These are phyloP conservation scores for Thermomyces lanuginosus DNA, from an alignment of 2,329 filamentous ascomycete species.

Conservation along the genomic window DNA sequence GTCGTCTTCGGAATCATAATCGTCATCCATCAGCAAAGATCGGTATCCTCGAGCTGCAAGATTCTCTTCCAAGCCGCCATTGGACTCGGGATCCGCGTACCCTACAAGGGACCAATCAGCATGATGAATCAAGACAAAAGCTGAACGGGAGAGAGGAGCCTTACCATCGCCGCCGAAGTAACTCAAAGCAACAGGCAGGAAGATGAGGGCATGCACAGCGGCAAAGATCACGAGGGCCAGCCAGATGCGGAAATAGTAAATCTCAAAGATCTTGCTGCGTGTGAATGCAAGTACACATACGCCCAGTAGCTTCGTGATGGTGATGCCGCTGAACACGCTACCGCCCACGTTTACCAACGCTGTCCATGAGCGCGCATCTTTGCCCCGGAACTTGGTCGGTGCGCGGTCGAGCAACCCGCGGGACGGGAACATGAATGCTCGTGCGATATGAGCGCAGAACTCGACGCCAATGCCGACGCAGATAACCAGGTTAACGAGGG, in stretches of 20 bases:
- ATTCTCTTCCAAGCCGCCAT: slow-evolving; percentile 81
- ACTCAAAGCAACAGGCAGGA: slow-evolving; percentile 77
- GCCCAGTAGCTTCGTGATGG: slow-evolving; percentile 83
- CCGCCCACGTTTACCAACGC: slow-evolving; percentile 88
- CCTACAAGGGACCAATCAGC: slow-evolving; percentile 27
- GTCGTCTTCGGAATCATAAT: slow-evolving; percentile 56
- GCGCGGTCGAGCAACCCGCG: slow-evolving; percentile 65
- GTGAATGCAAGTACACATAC: slow-evolving; percentile 90
- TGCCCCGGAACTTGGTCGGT: slow-evolving; percentile 59
- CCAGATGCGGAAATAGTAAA: slow-evolving; percentile 98
- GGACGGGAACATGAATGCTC: slow-evolving; percentile 89
- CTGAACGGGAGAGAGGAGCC: slow-evolving; percentile 9
- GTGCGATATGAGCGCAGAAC: slow-evolving; percentile 91
- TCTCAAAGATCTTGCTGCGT: slow-evolving; percentile 94
- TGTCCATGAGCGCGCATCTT: slow-evolving; percentile 78
- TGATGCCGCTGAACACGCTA: slow-evolving; percentile 91
- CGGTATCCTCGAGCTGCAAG: slow-evolving; percentile 63
- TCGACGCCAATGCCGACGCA: slow-evolving; percentile 93
- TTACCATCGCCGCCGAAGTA: slow-evolving; percentile 63
- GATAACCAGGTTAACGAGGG: slow-evolving; percentile 89
- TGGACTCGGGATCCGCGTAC: slow-evolving; percentile 72
- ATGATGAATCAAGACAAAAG: neutral
- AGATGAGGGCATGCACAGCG: slow-evolving; percentile 72
- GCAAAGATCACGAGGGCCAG: slow-evolving; percentile 79
- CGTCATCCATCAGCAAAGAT: slow-evolving; percentile 60